Base-by-base conservation (phyloP, 352 stramenopile genomes). In the Globisporangium emineosum region DNA sequence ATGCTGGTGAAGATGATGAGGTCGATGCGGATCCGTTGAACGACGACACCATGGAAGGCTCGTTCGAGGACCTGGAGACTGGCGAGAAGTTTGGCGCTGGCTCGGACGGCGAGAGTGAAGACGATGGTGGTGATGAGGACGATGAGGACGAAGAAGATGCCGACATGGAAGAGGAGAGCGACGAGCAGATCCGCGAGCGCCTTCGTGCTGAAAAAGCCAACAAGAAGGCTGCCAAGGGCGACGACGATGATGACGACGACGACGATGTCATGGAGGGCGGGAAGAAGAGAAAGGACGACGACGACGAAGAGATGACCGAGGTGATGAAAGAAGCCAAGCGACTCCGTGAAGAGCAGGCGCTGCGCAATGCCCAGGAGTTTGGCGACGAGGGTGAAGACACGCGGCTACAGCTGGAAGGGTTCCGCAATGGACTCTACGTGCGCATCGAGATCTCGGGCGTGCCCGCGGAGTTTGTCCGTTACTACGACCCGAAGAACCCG, bases 11-110 rank as follows among this genome's bases (percentile, higher is more conserved):
- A 10, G 72, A 19, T 10, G 72, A 74, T 2, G 79, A 71, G 21
- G 72, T 64, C 6, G 83, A 88, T 12, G 79, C 68, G 0, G 79
- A 86, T 30, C 78, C 68, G 32, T 56, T 90, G 52, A 94, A 96
- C 32, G 93, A 97, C 58, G 89, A 98, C 0, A 81, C 87, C 35
- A 83, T 98, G 81, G 89, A 96, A 37, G 97, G 97, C 30, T 97
- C 98, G 45, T 99, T 99, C 77, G 96, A 99, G 76, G 97, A 99
- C 62, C 81, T 99, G 37, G 95, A 99, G 79, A 98, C 91, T 15
- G 92, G 94, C 2, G 92, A 98, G 57, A 83, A 71, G 25, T 77
- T 93, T 51, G 70, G 71, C 30, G 77, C 66, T 12, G 62, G 54
- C 23, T 68, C 55, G 27, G 67, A 73, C n/a, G 27, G 61, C 9